Base-by-base conservation (phyloP, 441 rosid species). In the Gossypium laxum region DNA sequence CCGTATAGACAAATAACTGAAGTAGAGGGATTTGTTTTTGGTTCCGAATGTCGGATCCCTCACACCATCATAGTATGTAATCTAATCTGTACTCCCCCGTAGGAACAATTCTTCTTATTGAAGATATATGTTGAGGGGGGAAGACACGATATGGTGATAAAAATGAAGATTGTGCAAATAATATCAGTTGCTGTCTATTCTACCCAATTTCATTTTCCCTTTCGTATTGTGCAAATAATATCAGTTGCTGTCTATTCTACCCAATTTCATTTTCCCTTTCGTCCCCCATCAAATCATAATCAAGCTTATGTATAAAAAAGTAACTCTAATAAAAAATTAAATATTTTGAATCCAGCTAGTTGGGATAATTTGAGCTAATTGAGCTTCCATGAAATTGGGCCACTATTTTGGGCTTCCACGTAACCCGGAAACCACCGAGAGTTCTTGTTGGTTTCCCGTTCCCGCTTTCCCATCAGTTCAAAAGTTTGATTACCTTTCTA, bases 21-120 rank as follows among this genome's bases (percentile, higher is more conserved):
- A 34, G 5, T 62, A 50, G 34, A 51, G 48, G 68, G 67, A 71
- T 45, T 58, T 45, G 60, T 70, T 47, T 60, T 15, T 22, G 7
- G 50, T 51, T 30, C 60, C 32, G 24, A 50, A 0, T 30, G 21
- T 59, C 52, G 18, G 59, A 38, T 69, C 64, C 18, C 52, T 14
- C 7, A 2, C 19, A 19, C 38, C 32, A 19, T 69, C 17, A 10
- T 41, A 41, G 47, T 10, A 19, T 12, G 32, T 43, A 1, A 41
- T 41, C 47, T 43, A 64, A 15, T 54, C 48, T 2, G 22, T 14
- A 19, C 51, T n/a, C 8, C 32, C 34, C 28, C 12, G 7, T 5
- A 2, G 50, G 58, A 26, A 28, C 18, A 30, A 1, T 22, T 22
- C 6, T 24, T 55, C 32, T 22, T 38, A 38, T 38, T 38, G 45